phyloP scores from a whole-genome alignment of 192 early-diverging fungal species.

The Rhizoclosmatium sp. region DNA sequence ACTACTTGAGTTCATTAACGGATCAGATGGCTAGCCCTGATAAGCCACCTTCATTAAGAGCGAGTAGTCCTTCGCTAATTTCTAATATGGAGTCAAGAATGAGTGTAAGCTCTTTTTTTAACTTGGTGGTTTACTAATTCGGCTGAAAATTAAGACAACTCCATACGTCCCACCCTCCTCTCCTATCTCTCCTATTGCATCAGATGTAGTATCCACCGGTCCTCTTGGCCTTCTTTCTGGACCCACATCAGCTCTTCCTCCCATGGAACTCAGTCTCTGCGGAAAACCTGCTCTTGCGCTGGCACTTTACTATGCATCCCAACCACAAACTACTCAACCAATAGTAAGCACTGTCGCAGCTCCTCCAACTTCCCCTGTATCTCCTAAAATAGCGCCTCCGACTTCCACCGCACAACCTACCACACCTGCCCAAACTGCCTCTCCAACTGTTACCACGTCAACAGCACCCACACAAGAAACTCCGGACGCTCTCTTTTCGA shows the following conservation, averaged over 20 bases:
- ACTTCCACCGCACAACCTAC: not conserved
- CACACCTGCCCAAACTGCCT: not conserved
- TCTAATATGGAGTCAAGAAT: constrained; percentile 1
- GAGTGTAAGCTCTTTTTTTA: constrained; percentile 3
- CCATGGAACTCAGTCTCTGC: constrained; percentile 67
- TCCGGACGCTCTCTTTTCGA: constrained; percentile 56
- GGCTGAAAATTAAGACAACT: no score
- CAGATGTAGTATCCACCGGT: no score
- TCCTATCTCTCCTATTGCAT: no score
- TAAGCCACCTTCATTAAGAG: constrained; percentile 24
- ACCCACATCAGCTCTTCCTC: constrained; percentile 50
- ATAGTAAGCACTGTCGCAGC: not conserved
- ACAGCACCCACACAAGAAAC: constrained; percentile 16
- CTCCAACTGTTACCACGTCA: not conserved
- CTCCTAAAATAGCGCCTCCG: not conserved
- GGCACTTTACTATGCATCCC: not conserved
- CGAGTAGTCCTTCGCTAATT: constrained; percentile 4
- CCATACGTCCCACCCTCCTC: no score
- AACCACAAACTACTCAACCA: not conserved
- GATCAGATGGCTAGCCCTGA: constrained; percentile 39
- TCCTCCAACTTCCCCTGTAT: not conserved
- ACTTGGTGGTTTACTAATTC: not conserved
- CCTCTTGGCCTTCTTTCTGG: constrained; percentile 24
- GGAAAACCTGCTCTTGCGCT: constrained; percentile 37
- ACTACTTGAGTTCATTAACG: constrained; percentile 52